Percentiles rank a stretch among this genome's conserved stretches.
Evolutionary conservation across 192 early-diverging fungal species (phyloP).

Genomic region (Coemansia sp.): DNA sequence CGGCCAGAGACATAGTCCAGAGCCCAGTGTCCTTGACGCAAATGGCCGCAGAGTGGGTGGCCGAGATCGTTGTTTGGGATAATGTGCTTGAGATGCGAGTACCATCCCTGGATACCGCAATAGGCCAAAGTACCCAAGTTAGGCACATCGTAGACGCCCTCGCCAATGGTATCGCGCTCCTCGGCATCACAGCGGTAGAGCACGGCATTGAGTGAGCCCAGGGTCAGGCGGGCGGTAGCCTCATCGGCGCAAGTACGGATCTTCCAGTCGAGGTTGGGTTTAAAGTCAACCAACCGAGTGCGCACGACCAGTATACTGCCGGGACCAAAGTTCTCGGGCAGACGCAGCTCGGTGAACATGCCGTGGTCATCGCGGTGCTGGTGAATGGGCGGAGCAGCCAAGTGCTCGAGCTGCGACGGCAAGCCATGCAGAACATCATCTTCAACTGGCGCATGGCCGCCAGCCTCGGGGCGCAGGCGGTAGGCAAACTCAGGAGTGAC

Average conservation of each 20-base stretch:
- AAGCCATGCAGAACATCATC: constrained; percentile 62
- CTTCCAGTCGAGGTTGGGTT: constrained; percentile 61
- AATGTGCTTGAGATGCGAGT: constrained; percentile 77
- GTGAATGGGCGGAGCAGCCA: constrained; percentile 58
- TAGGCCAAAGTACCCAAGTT: constrained; percentile 81
- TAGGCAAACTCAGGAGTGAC: constrained; percentile 62
- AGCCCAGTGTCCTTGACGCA: constrained; percentile 91
- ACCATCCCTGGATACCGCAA: constrained; percentile 92
- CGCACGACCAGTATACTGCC: constrained; percentile 78
- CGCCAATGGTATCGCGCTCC: constrained; percentile 79
- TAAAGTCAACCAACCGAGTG: constrained; percentile 60
- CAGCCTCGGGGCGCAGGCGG: constrained; percentile 53
- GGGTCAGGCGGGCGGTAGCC: constrained; percentile 61
- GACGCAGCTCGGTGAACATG: constrained; percentile 61
- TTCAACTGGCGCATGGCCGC: background rate
- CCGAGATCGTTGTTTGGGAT: constrained; percentile 89
- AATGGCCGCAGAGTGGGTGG: constrained; percentile 86
- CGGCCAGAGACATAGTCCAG: constrained; percentile 84
- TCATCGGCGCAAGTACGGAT: constrained; percentile 65
- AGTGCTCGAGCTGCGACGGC: constrained; percentile 58
- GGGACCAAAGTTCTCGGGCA: constrained; percentile 75
- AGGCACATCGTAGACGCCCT: constrained; percentile 88
- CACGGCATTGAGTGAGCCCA: constrained; percentile 80
- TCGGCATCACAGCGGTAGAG: constrained; percentile 88
- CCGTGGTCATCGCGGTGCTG: constrained; percentile 57